phyloP scores from a whole-genome alignment of 345 rosid species.

The Triadica sebifera region DNA sequence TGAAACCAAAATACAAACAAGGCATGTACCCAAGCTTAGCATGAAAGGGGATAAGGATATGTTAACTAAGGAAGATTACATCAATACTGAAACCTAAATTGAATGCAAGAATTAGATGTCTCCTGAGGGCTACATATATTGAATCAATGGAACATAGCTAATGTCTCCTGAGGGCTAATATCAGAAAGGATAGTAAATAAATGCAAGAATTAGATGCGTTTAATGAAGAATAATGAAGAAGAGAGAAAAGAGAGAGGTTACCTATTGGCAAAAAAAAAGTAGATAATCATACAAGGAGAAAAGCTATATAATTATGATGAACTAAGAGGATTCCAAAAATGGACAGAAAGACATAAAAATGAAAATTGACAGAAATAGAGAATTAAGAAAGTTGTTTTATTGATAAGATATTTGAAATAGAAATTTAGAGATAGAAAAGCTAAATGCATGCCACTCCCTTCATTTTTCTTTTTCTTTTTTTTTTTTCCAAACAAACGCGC shows the following conservation, averaged over 20 bases:
- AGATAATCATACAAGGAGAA: neutral
- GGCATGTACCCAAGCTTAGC: neutral
- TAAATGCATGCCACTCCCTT: slow-evolving; percentile 34
- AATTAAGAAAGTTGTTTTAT: neutral
- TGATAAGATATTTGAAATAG: neutral
- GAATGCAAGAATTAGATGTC: too few relatives aligned
- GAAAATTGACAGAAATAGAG: neutral
- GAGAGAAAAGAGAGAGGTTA: neutral
- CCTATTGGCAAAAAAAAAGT: slow-evolving; percentile 13
- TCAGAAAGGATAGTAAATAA: neutral
- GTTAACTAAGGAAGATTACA: too few relatives aligned
- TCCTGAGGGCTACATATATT: neutral
- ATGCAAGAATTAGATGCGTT: too few relatives aligned
- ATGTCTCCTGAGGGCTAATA: neutral
- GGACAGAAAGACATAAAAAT: neutral
- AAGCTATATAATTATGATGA: neutral
- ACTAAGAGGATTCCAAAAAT: neutral
- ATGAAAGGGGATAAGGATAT: too few relatives aligned
- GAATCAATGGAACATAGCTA: neutral
- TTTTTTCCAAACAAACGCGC: neutral
- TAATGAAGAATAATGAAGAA: too few relatives aligned
- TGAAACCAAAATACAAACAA: neutral
- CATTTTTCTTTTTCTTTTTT: neutral
- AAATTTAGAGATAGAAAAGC: neutral
- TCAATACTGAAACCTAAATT: too few relatives aligned